Evolutionary conservation across 2,329 filamentous ascomycete genomes (phyloP).

Genomic region (Alternaria ethzedia): DNA sequence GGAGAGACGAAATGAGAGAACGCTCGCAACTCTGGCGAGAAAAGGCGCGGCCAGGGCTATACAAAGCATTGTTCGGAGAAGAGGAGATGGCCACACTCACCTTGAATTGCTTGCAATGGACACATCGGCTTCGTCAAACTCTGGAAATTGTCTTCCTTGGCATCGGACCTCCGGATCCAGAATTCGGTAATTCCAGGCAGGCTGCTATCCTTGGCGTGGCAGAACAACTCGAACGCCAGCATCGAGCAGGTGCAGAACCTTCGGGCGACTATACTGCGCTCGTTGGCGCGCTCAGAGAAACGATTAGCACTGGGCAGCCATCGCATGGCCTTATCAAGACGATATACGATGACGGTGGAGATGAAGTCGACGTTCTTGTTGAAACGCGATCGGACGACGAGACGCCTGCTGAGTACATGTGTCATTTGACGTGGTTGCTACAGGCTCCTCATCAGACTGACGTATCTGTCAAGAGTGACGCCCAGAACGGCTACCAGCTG

Average conservation of each 20-base stretch:
- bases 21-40: slow-evolving; percentile 16
- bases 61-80: slow-evolving; percentile 10
- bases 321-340: slow-evolving; percentile 11
- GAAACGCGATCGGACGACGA: slow-evolving; percentile 74
- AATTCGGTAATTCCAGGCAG: slow-evolving; percentile 8
- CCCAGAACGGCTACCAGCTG: slow-evolving; percentile 11
- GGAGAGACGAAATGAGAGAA: slow-evolving; percentile 18
- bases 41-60: slow-evolving; percentile 6
- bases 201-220: slow-evolving; percentile 14
- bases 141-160: slow-evolving; percentile 17
- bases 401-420: slow-evolving; percentile 13
- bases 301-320: not conserved
- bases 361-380: slow-evolving; percentile 52
- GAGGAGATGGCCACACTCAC: slow-evolving; percentile 15
- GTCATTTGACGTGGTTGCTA: slow-evolving; percentile 22
- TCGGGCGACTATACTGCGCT: slow-evolving; percentile 13
- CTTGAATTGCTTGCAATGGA: slow-evolving; percentile 6
- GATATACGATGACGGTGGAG: slow-evolving; percentile 14
- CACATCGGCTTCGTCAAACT: slow-evolving; percentile 15
- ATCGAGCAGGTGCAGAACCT: slow-evolving; percentile 10
- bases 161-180: slow-evolving; percentile 12
- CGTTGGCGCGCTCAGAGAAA: slow-evolving; percentile 11
- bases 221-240: slow-evolving; percentile 17
- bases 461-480: slow-evolving; percentile 1
- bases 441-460: slow-evolving; percentile 9